phyloP scores from a whole-genome alignment of 306 rosid genomes.

The Echinosophora koreensis region DNA sequence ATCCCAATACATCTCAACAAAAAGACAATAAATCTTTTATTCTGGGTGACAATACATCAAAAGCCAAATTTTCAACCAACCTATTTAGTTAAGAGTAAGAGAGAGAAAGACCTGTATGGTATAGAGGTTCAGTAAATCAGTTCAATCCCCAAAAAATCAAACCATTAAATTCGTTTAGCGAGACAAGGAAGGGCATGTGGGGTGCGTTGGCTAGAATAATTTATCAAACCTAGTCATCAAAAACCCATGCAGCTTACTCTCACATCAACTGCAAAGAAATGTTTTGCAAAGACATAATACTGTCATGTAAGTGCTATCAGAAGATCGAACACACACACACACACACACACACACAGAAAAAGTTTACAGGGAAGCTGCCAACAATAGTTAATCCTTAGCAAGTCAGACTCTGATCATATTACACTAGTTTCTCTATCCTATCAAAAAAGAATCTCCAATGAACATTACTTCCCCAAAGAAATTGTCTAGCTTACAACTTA shows the following conservation, averaged over 20 bases:
- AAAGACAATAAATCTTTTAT: background rate
- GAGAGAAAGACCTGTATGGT: background rate
- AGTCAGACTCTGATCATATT: constrained; percentile 9
- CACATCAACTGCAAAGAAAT: constrained; percentile 31
- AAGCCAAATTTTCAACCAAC: background rate
- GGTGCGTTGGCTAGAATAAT: background rate
- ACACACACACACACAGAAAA: background rate
- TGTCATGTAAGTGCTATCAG: background rate
- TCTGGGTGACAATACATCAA: background rate
- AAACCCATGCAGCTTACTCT: background rate
- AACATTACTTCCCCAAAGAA: constrained; percentile 27
- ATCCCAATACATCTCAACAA: constrained; percentile 14
- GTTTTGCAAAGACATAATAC: background rate
- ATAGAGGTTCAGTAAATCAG: constrained; percentile 21
- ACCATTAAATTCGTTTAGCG: background rate
- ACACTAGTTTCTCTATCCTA: background rate
- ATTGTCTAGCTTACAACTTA: constrained; percentile 29
- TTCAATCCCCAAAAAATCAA: constrained; percentile 28
- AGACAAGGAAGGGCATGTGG: background rate
- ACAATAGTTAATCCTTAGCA: constrained; percentile 10
- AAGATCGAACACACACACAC: background rate
- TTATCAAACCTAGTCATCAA: constrained; percentile 23
- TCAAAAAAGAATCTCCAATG: constrained; percentile 22
- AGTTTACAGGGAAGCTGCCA: constrained; percentile 18
- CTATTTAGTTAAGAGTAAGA: background rate